These are phyloP conservation scores for Alternaria sp. DNA, from an alignment of 2,329 filamentous ascomycete genomes.

Conservation along the genomic window DNA sequence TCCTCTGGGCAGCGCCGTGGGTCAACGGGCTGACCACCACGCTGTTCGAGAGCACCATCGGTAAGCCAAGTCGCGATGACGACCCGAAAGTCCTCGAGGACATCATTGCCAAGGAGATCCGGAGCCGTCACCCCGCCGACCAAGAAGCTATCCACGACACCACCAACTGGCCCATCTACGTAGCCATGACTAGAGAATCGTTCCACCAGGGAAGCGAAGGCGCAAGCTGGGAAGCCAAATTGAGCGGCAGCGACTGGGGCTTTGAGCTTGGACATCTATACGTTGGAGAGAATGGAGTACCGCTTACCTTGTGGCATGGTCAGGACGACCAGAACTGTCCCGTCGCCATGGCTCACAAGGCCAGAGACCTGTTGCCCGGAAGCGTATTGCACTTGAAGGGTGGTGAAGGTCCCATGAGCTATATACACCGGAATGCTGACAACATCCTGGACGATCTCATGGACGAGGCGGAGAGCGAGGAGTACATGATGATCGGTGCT, in stretches of 20 bases:
- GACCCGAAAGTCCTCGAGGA: slow-evolving; percentile 36
- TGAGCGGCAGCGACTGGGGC: slow-evolving; percentile 39
- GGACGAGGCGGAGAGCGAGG: slow-evolving; percentile 21
- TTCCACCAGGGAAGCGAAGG: slow-evolving; percentile 36
- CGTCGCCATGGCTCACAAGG: slow-evolving; percentile 30
- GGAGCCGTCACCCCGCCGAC: slow-evolving; percentile 25
- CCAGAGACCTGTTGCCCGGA: slow-evolving; percentile 27
- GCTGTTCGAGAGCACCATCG: slow-evolving; percentile 31
- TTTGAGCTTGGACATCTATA: slow-evolving; percentile 39
- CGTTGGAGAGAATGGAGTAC: slow-evolving; percentile 21
- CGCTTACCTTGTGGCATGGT: slow-evolving; percentile 44
- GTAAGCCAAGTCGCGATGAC: slow-evolving; percentile 31
- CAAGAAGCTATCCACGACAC: slow-evolving; percentile 28
- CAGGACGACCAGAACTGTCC: slow-evolving; percentile 37
- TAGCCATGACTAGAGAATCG: slow-evolving; percentile 35
- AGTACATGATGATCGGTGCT: slow-evolving; percentile 18
- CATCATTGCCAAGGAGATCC: slow-evolving; percentile 29
- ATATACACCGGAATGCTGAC: slow-evolving; percentile 26
- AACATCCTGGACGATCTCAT: slow-evolving; percentile 31
- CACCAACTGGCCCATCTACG: slow-evolving; percentile 26
- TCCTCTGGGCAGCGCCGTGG: slow-evolving; percentile 38
- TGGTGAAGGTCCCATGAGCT: slow-evolving; percentile 37
- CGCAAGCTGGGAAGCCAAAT: slow-evolving; percentile 35
- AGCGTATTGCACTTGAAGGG: slow-evolving; percentile 28
- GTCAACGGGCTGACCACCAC: slow-evolving; percentile 24